These are phyloP conservation scores for Tolypocladium capitatum DNA, from an alignment of 2,329 filamentous ascomycete genomes.

Conservation along the genomic window DNA sequence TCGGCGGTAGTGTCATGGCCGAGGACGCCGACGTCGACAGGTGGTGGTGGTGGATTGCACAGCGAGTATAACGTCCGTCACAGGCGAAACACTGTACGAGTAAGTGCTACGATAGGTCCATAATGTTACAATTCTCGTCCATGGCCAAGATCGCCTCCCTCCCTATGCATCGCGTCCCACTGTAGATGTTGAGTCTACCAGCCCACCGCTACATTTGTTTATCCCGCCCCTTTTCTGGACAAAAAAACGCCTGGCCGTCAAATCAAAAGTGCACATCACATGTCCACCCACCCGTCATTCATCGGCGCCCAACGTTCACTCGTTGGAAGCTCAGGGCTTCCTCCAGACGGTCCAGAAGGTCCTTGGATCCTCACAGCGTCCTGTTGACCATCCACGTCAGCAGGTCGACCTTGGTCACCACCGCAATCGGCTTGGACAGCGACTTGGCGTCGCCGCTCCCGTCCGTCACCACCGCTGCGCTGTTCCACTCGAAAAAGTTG, in stretches of 20 bases:
- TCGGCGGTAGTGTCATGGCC: slow-evolving; percentile 57
- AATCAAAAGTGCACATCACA: neutral
- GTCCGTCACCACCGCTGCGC: slow-evolving; percentile 87
- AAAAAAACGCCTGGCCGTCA: neutral
- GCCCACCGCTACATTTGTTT: slow-evolving; percentile 6
- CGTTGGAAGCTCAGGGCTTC: slow-evolving; percentile 16
- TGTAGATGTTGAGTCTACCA: slow-evolving; percentile 31
- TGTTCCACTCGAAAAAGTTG: slow-evolving; percentile 97
- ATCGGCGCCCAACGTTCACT: neutral
- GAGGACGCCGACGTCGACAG: slow-evolving; percentile 59
- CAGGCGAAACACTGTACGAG: neutral
- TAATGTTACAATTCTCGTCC: neutral
- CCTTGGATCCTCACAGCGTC: slow-evolving; percentile 16
- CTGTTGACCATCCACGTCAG: slow-evolving; percentile 80
- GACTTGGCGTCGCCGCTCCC: slow-evolving; percentile 40
- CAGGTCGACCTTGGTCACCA: slow-evolving; percentile 94
- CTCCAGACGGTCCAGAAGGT: slow-evolving; percentile 9
- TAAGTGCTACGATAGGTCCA: neutral
- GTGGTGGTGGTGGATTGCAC: slow-evolving; percentile 87
- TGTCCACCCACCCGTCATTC: neutral
- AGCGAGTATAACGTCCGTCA: slow-evolving; percentile 41
- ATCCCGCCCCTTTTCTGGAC: neutral
- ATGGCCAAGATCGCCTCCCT: neutral
- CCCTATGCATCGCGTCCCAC: neutral
- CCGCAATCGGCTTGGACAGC: slow-evolving; percentile 64